Evolutionary conservation across 768 basidiomycete species (phyloP).

Genomic region (Termitomyces sp.): DNA sequence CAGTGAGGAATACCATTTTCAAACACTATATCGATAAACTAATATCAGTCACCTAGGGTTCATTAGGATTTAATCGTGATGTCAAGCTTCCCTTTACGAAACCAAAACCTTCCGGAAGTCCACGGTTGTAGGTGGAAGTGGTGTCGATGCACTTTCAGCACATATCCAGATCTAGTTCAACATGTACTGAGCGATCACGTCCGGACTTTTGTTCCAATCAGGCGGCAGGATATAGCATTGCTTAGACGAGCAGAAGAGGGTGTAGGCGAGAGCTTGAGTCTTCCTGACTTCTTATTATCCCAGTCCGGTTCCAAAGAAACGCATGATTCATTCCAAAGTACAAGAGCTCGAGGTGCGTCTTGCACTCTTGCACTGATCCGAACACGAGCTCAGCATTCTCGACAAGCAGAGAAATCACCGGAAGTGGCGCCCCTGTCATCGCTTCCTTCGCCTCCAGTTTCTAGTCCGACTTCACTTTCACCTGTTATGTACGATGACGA

Average conservation of each 20-base stretch:
- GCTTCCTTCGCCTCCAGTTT: slow-evolving; percentile 33
- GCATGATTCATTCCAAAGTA: background rate
- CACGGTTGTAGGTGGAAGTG: slow-evolving; percentile 52
- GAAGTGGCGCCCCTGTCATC: slow-evolving; percentile 24
- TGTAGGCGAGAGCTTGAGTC: slow-evolving; percentile 36
- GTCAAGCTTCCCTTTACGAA: slow-evolving; percentile 3
- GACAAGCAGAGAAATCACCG: slow-evolving; percentile 1
- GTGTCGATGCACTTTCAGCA: slow-evolving; percentile 45
- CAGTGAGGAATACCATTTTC: background rate
- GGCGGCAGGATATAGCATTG: slow-evolving; percentile 42
- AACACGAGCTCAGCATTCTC: background rate
- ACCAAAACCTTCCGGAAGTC: slow-evolving; percentile 15
- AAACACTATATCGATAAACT: background rate
- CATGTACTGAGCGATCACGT: slow-evolving; percentile 54
- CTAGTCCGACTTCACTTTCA: slow-evolving; percentile 26
- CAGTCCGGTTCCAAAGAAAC: background rate
- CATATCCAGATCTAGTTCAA: slow-evolving; percentile 34
- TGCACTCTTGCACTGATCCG: no score
- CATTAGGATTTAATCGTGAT: background rate
- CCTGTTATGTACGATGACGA: slow-evolving; percentile 5
- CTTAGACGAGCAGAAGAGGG: slow-evolving; percentile 45
- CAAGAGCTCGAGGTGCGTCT: slow-evolving; percentile 9
- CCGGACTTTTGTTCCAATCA: slow-evolving; percentile 40
- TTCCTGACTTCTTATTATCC: slow-evolving; percentile 16
- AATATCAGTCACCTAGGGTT: background rate